Conservation (phyloP, 192 early-diverging fungal species). For the Chytriomyces hyalinus region DNA sequence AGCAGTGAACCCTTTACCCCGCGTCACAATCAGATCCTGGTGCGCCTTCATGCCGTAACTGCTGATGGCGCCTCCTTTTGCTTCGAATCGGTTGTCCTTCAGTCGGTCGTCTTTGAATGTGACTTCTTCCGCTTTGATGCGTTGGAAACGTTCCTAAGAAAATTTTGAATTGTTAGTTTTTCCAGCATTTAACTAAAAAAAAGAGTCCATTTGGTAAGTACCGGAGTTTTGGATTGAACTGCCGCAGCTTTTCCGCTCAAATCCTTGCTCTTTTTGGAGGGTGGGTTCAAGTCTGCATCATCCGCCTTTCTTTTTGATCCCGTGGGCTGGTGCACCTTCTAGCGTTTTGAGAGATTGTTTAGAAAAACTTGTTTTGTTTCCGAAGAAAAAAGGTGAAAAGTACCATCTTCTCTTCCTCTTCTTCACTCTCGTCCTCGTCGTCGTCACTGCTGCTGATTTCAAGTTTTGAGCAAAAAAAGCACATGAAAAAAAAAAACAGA, state of each 20-base stretch:
- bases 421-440: background rate
- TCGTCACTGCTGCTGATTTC: background rate
- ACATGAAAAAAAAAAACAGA: background rate
- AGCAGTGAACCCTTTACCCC: conserved; percentile 89
- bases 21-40: conserved; percentile 85
- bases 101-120: conserved; percentile 77
- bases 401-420: no score
- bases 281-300: background rate
- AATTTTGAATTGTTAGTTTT: background rate
- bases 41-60: conserved; percentile 94
- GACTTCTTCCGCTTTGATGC: conserved; percentile 82
- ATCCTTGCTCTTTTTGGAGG: conserved; percentile 27
- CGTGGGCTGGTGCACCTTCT: background rate
- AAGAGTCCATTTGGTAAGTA: no score
- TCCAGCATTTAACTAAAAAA: background rate
- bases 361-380: no score
- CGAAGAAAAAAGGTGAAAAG: no score
- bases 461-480: background rate
- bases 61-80: conserved; percentile 67
- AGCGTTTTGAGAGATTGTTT: no score
- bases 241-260: background rate
- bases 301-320: conserved; percentile 35
- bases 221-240: background rate
- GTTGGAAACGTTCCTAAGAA: conserved; percentile 75
- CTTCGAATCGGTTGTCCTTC: conserved; percentile 81